These are phyloP conservation scores for Hypoxylon sp. DNA, from an alignment of 2,329 filamentous ascomycete genomes.

Conservation along the genomic window DNA sequence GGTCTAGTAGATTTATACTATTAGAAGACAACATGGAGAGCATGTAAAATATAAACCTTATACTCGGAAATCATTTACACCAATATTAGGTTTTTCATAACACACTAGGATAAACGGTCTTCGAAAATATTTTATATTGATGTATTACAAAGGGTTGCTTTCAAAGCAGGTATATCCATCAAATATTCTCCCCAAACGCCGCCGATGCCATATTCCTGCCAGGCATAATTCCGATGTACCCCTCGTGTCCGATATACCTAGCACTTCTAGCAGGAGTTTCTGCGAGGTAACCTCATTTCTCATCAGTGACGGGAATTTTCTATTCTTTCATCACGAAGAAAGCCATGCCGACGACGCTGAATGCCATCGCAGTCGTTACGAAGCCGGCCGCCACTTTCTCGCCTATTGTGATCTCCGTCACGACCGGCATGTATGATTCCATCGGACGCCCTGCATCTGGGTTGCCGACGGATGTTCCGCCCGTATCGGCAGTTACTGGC, in stretches of 20 bases:
- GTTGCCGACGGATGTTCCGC: conserved; percentile 72
- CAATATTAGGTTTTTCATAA: not conserved
- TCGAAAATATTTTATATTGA: conserved; percentile 22
- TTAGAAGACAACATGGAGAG: not conserved
- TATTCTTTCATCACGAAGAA: conserved; percentile 63
- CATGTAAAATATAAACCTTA: not conserved
- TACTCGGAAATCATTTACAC: not conserved
- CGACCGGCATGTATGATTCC: conserved; percentile 45
- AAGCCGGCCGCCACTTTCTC: conserved; percentile 71
- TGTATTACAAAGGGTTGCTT: conserved; percentile 34
- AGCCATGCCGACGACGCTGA: conserved; percentile 65
- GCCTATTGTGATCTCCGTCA: conserved; percentile 62
- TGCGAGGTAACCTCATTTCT: conserved; percentile 32
- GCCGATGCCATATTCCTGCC: conserved; percentile 25
- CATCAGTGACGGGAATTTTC: conserved; percentile 11
- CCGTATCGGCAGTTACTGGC: conserved; percentile 68
- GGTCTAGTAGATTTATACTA: conserved; percentile 4
- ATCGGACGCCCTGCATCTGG: conserved; percentile 60
- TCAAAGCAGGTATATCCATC: conserved; percentile 40
- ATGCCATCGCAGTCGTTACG: conserved; percentile 65
- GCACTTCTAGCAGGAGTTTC: conserved; percentile 1
- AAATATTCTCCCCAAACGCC: conserved; percentile 33
- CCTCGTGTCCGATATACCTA: conserved; percentile 11
- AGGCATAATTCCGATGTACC: conserved; percentile 26
- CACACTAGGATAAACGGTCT: not conserved